Percentiles rank a stretch among this genome's conserved stretches.
phyloP scores from a whole-genome alignment of 2,329 filamentous ascomycete genomes.

The Ophiocordyceps camponoti-saundersi region DNA sequence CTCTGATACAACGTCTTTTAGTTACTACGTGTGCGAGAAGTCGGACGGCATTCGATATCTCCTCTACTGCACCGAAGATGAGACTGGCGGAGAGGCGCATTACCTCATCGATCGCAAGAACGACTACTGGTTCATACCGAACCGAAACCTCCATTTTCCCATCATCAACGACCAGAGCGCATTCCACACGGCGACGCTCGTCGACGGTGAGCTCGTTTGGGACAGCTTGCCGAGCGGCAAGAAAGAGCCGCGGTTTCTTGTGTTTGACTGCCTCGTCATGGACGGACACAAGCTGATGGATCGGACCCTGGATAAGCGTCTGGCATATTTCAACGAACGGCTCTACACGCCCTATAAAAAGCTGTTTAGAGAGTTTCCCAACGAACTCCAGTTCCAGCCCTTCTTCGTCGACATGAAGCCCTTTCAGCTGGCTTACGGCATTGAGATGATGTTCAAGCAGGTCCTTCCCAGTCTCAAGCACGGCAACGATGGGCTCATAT shows the following conservation, averaged over 20 bases:
- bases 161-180: conserved; percentile 42
- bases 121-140: conserved; percentile 76
- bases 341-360: conserved; percentile 56
- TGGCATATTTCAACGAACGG: conserved; percentile 69
- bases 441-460: conserved; percentile 82
- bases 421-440: conserved; percentile 76
- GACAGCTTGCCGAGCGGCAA: conserved; percentile 55
- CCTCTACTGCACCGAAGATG: conserved; percentile 66
- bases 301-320: conserved; percentile 69
- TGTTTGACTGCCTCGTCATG: conserved; percentile 83
- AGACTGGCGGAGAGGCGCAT: conserved; percentile 47
- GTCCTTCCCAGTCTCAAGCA: conserved; percentile 73
- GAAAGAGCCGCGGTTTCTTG: conserved; percentile 63
- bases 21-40: conserved; percentile 96
- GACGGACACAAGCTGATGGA: conserved; percentile 62
- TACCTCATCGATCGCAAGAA: conserved; percentile 97
- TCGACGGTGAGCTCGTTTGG: conserved; percentile 87
- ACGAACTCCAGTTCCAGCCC: conserved; percentile 51
- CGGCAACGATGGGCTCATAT: conserved; percentile 92
- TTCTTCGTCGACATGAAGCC: conserved; percentile 79
- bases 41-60: conserved; percentile 91
- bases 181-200: conserved; percentile 66
- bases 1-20: conserved; percentile 11
- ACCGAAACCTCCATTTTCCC: conserved; percentile 62
- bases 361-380: conserved; percentile 46